A percentile compares a stretch with the other conserved stretches of the same genome.
Evolutionary conservation across 176 grass and related monocot species (phyloP).

Genomic region (Oryza punctata): DNA sequence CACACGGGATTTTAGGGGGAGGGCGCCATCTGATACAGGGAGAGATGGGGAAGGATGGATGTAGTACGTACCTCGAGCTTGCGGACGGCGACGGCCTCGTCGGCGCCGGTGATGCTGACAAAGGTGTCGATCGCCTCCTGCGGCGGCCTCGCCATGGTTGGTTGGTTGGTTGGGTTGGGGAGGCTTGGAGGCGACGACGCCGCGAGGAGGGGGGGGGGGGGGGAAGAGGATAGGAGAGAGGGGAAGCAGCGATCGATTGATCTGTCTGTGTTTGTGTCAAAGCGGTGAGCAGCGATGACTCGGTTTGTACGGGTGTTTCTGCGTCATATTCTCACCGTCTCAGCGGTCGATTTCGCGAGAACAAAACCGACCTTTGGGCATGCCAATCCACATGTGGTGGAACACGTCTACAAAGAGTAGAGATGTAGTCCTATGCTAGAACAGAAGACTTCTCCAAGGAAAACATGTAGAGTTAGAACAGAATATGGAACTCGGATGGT

Average conservation of each 20-base stretch:
- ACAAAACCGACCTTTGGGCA: neutral
- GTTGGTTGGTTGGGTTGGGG: neutral
- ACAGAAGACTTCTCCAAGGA: no score
- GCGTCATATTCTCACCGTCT: neutral
- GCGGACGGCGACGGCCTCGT: conserved; percentile 60
- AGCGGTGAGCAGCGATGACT: neutral
- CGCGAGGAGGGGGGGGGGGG: neutral
- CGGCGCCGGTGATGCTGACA: conserved; percentile 74
- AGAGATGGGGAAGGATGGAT: no score
- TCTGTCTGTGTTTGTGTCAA: conserved; percentile 3
- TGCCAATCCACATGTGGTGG: no score
- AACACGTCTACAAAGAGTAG: no score
- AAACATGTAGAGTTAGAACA: no score
- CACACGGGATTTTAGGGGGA: neutral
- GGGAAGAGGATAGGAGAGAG: neutral
- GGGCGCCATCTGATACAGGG: neutral
- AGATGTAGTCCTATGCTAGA: no score
- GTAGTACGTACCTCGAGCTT: conserved; percentile 65
- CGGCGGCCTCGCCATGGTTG: conserved; percentile 66
- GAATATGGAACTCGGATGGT: no score
- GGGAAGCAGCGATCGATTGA: conserved; percentile 9
- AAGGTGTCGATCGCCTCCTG: conserved; percentile 90
- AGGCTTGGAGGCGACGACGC: conserved; percentile 7
- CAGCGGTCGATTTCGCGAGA: neutral
- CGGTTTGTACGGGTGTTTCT: neutral